Conservation (phyloP, 2,329 filamentous ascomycete species). For the Scedosporium aurantiacum region DNA sequence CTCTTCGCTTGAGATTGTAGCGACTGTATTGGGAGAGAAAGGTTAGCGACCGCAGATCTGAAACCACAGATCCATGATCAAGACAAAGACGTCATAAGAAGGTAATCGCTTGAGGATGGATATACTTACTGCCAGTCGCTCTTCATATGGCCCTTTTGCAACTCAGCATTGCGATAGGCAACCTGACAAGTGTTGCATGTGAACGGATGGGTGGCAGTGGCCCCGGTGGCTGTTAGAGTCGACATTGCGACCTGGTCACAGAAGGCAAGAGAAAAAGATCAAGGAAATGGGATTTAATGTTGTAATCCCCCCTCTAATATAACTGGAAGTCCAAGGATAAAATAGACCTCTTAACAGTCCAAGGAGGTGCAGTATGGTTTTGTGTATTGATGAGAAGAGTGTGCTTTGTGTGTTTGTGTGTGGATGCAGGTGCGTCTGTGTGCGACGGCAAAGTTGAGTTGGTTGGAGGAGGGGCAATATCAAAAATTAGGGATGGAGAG, state of each 20-base stretch:
- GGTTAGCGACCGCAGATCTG: background rate
- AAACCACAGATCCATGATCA: background rate
- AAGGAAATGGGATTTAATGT: background rate
- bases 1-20: constrained; percentile 91
- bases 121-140: constrained; percentile 89
- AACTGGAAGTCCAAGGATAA: background rate
- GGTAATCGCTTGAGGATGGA: too few relatives aligned
- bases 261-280: background rate
- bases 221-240: constrained; percentile 19
- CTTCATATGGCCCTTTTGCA: constrained; percentile 93
- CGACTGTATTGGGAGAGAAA: constrained; percentile 40
- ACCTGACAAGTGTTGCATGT: constrained; percentile 98
- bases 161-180: constrained; percentile 85
- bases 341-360: background rate
- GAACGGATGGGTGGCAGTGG: constrained; percentile 63
- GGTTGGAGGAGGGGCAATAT: background rate
- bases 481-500: background rate
- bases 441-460: background rate
- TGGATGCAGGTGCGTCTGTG: background rate
- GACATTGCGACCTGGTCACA: constrained; percentile 9
- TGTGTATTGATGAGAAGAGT: background rate
- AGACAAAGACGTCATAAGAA: background rate
- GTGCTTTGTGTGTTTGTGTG: background rate
- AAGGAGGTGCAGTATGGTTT: background rate
- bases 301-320: background rate